phyloP scores from a whole-genome alignment of 2,329 filamentous ascomycete genomes.

The Thielaviopsis populi region DNA sequence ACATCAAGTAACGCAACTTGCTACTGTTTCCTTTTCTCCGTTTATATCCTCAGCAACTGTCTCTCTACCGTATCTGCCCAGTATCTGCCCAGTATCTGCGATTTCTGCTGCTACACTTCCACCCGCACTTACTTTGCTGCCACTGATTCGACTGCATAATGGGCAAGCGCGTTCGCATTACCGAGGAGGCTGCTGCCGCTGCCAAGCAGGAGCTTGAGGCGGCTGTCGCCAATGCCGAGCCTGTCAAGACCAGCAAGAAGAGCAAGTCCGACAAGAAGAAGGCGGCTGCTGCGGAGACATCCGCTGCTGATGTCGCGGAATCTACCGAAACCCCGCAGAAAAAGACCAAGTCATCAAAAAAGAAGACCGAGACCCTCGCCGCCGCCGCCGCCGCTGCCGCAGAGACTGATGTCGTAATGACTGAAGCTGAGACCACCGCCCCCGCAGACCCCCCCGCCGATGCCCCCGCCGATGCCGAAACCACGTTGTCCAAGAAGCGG shows the following conservation, averaged over 20 bases:
- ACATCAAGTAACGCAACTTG: not conserved
- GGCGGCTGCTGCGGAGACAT: not conserved
- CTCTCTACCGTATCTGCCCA: not conserved
- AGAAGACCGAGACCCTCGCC: constrained; percentile 5
- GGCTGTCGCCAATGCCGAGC: not conserved
- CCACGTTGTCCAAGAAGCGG: constrained; percentile 46
- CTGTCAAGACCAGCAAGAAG: constrained; percentile 2
- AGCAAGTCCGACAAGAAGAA: constrained; percentile 1
- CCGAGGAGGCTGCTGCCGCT: constrained; percentile 7
- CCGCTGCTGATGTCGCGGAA: not conserved
- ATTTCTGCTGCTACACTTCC: not conserved
- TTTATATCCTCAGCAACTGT: not conserved
- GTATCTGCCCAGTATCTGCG: not conserved
- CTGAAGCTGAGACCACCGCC: not conserved
- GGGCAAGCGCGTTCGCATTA: constrained; percentile 11
- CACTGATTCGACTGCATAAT: not conserved
- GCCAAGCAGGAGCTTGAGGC: constrained; percentile 7
- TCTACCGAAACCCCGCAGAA: not conserved
- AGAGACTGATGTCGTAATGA: not conserved
- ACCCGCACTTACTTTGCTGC: not conserved
- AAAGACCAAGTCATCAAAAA: constrained; percentile 4
- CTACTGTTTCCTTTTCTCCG: not conserved
- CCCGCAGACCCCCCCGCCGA: no score
- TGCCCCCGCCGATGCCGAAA: not conserved
- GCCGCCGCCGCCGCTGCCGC: not conserved